Base-by-base conservation (phyloP, 2,329 filamentous ascomycete species). In the Penicillium sp. region DNA sequence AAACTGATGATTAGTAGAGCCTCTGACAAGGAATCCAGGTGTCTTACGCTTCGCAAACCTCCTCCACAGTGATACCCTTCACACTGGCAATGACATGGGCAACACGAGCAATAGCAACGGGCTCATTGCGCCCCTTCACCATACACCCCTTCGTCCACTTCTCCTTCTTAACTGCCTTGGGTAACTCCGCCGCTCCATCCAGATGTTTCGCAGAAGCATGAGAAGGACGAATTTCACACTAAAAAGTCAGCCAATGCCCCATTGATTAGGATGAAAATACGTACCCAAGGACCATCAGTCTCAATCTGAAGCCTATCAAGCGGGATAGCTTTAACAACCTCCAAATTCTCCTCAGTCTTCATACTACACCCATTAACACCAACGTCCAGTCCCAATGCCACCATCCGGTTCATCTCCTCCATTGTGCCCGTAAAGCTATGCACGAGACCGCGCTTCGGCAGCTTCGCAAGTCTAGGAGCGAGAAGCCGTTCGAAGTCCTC, bases 331-430 rank as follows among this genome's bases (percentile, higher is more conserved):
- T 82, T 85, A 10, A 97, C 91, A 3, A 97, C 92, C 13, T 83
- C 87, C 39, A 96, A 84, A 65, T 97, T 99, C 70, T 96, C 91
- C 10, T 83, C 87, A 5, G 91, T 97, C 81, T 97, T 99, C 79
- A 99, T 84, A 66, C 90, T 95, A 74, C 94, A 99, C 4, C 94
- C 94, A 69, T 99, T 99, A 56, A 97, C 85, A n/a, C 94, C 93
- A 56, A 99, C 87, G 73, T 96, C 88, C 50, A 97, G 83, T 0
- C 92, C 93, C 43, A 95, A 72, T 2, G 85, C 85, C 64, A 95
- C 86, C 51, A 97, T 77, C 60, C 90, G 84, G 52, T 82, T 77
- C 88, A 96, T 93, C 75, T 96, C 94, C 51, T 88, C 89, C 13
- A 85, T 74, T 0, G 90, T 91, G 3, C 94, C 94, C 0, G 94